These are phyloP conservation scores for Melaleuca quinquenervia DNA, from an alignment of 345 rosid genomes.

Conservation along the genomic window DNA sequence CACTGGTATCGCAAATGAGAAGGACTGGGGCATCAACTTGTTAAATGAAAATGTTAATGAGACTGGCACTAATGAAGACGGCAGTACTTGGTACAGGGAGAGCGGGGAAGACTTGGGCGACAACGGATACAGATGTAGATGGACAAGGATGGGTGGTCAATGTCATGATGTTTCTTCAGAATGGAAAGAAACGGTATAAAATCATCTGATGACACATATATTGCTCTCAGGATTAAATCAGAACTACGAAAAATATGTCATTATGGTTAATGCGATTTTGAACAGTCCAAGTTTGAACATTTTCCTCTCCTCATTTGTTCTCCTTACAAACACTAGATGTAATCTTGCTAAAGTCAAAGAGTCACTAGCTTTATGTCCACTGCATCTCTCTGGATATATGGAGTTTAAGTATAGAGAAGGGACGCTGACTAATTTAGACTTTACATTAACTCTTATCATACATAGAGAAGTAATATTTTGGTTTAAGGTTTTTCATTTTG, in stretches of 20 bases:
- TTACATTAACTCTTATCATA: background rate
- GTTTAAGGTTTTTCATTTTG: background rate
- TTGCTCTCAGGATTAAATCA: background rate
- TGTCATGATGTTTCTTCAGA: slow-evolving; percentile 73
- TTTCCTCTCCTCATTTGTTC: background rate
- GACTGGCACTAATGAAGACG: slow-evolving; percentile 87
- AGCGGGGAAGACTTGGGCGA: slow-evolving; percentile 80
- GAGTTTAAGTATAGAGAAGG: background rate
- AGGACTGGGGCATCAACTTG: slow-evolving; percentile 92
- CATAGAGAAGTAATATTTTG: background rate
- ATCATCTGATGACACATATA: slow-evolving; percentile 1
- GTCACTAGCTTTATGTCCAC: background rate
- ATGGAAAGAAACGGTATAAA: slow-evolving; percentile 88
- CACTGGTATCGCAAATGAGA: slow-evolving; percentile 97
- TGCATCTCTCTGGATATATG: background rate
- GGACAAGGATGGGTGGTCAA: slow-evolving; percentile 95
- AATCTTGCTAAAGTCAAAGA: background rate
- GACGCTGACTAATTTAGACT: background rate
- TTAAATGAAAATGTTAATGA: slow-evolving; percentile 74
- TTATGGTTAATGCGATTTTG: background rate
- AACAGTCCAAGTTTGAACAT: background rate
- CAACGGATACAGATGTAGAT: slow-evolving; percentile 90
- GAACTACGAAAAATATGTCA: background rate
- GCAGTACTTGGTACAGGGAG: slow-evolving; percentile 83
- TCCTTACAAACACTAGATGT: background rate